Evolutionary conservation across 345 rosid species (phyloP).

Genomic region (Carallia brachiata): DNA sequence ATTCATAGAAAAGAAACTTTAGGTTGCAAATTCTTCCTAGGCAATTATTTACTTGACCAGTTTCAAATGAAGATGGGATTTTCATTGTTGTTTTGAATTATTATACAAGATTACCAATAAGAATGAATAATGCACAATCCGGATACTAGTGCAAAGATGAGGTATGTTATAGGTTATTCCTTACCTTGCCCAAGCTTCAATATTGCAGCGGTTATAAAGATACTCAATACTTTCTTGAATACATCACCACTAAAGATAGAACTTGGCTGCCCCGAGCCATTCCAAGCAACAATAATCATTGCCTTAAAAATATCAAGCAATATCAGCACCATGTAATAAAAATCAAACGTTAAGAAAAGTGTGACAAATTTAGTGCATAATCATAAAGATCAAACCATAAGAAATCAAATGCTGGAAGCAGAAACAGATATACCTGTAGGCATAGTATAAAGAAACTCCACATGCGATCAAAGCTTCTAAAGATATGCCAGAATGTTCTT

Average conservation of each 20-base stretch:
- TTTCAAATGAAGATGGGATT: too few relatives aligned
- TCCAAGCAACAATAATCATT: constrained; percentile 96
- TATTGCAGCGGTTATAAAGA: constrained; percentile 95
- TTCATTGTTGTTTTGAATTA: too few relatives aligned
- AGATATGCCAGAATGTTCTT: constrained; percentile 94
- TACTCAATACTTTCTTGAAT: constrained; percentile 81
- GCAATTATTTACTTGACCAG: too few relatives aligned
- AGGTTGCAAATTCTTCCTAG: too few relatives aligned
- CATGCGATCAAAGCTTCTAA: constrained; percentile 99
- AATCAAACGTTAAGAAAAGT: constrained; percentile 1
- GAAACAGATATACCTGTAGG: constrained; percentile 62
- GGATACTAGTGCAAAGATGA: background rate
- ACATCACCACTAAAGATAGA: constrained; percentile 52
- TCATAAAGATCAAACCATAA: background rate
- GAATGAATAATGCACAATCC: too few relatives aligned
- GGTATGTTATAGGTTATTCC: constrained; percentile 3
- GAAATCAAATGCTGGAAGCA: background rate
- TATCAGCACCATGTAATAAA: constrained; percentile 25
- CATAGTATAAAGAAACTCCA: constrained; percentile 92
- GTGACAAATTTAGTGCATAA: background rate
- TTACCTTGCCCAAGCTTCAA: constrained; percentile 97
- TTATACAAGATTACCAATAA: too few relatives aligned
- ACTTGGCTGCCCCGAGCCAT: constrained; percentile 60
- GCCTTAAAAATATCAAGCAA: constrained; percentile 45
- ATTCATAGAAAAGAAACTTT: too few relatives aligned